phyloP scores from a whole-genome alignment of 2,329 filamentous ascomycete species.

The Verticillium isaacii region DNA sequence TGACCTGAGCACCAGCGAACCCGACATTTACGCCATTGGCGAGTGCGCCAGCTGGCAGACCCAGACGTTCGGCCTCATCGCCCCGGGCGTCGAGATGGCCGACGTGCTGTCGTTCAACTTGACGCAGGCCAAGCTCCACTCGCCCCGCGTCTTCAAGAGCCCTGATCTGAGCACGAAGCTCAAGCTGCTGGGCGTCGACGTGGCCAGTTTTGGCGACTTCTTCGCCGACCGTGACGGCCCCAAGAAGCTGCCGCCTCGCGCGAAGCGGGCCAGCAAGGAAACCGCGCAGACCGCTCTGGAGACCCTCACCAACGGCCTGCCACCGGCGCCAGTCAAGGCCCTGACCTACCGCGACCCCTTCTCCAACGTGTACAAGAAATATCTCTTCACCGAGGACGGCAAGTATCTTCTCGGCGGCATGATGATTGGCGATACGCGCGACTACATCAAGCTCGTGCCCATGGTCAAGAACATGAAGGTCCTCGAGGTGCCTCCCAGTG shows the following conservation, averaged over 20 bases:
- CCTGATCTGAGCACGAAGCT: conserved; percentile 89
- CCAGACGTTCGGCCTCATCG: conserved; percentile 84
- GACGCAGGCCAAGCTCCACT: conserved; percentile 71
- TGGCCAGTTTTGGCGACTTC: conserved; percentile 90
- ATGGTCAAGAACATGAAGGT: conserved; percentile 81
- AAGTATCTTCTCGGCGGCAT: conserved; percentile 91
- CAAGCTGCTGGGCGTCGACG: conserved; percentile 84
- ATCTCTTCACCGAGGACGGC: conserved; percentile 82
- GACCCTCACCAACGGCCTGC: conserved; percentile 48
- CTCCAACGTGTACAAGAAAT: conserved; percentile 87
- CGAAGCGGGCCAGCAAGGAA: conserved; percentile 33
- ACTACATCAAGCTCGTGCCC: conserved; percentile 84
- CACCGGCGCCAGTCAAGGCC: conserved; percentile 66
- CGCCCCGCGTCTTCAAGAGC: conserved; percentile 66
- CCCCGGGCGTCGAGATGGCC: conserved; percentile 87
- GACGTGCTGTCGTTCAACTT: conserved; percentile 89
- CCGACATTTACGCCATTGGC: conserved; percentile 79
- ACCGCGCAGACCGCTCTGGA: conserved; percentile 31
- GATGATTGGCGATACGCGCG: conserved; percentile 92
- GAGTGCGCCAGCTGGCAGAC: conserved; percentile 89
- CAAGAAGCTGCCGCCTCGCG: conserved; percentile 62
- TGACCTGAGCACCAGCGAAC: conserved; percentile 63
- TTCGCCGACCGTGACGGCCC: conserved; percentile 86
- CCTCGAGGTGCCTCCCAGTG: conserved; percentile 71
- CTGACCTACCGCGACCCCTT: conserved; percentile 89